These are phyloP conservation scores for Fusarium piperis DNA, from an alignment of 2,329 filamentous ascomycete species.

Conservation along the genomic window DNA sequence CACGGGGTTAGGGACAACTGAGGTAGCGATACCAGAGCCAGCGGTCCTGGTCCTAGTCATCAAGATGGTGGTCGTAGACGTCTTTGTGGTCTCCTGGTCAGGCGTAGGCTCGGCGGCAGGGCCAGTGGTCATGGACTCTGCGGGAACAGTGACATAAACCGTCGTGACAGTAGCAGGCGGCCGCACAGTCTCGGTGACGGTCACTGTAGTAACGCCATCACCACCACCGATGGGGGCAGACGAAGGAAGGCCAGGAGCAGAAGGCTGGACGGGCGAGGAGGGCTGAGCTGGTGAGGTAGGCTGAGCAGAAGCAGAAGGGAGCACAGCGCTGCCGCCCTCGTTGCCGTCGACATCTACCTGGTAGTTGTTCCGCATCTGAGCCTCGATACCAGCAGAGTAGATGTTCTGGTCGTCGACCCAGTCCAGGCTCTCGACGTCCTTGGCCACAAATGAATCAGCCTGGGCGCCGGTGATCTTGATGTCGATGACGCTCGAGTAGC, in stretches of 20 bases:
- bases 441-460: conserved; percentile 34
- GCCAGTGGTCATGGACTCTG: conserved; percentile 21
- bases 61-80: conserved; percentile 34
- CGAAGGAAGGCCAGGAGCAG: conserved; percentile 22
- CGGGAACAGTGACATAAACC: conserved; percentile 50
- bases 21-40: not conserved
- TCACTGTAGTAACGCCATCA: conserved; percentile 39
- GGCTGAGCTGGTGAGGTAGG: conserved; percentile 16
- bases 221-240: conserved; percentile 12
- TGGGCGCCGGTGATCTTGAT: conserved; percentile 49
- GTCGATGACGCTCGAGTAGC: conserved; percentile 54
- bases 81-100: conserved; percentile 30
- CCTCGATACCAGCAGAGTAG: conserved; percentile 55
- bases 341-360: conserved; percentile 52
- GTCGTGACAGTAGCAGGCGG: conserved; percentile 52
- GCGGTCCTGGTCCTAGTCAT: conserved; percentile 21
- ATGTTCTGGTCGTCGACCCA: conserved; percentile 53
- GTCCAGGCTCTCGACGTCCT: conserved; percentile 34
- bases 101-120: conserved; percentile 17
- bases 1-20: conserved; percentile 11
- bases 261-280: conserved; percentile 7
- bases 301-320: conserved; percentile 28
- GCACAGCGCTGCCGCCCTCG: conserved; percentile 30
- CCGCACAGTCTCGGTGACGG: conserved; percentile 51
- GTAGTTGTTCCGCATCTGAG: conserved; percentile 58